Evolutionary conservation across 805 yeast species (phyloP), one percentile per base, ranked within the genome.

Genomic region (Blastobotrys mokoenaii): DNA sequence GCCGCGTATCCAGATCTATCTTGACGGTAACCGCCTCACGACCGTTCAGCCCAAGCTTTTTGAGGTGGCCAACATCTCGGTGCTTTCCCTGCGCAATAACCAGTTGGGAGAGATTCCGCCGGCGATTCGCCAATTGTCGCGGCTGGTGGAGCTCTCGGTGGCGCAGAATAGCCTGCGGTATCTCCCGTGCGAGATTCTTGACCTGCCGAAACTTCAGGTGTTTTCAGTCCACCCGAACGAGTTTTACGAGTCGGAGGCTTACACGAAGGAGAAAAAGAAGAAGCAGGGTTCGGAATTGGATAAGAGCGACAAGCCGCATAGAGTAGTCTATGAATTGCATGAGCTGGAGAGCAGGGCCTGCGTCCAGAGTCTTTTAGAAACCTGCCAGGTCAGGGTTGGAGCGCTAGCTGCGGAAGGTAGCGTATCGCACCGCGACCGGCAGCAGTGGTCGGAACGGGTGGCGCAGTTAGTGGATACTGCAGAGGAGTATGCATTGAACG

Each of bases 151-250:
- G 32, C 56, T 68, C 16, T 59, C 65, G 2, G 44, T 69, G 14
- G 63, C 65, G 17, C 61, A 62, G 25, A 68, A 68, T 50, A 41
- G 48, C 16, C 52, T 68, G 22, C 25, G 46, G 36, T 60, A 48
- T 20, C 49, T 68, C 34, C 72, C 72, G 3, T 46, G 57, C 6
- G 71, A 68, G 48, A 47, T 68, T 9, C 54, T 61, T 16, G 46
- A 39, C 3, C 51, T 68, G 34, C 50, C 49, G 6, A 32, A 48
- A 6, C 57, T 67, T 38, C 44, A 46, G 14, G 50, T 58, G 9
- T 47, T 68, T 25, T 54, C 66, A 3, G 52, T 63, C n/a, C 51
- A 57, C 33, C 70, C 71, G 8, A 68, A 68, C 40, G 64, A 64
- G 11, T 58, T 67, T 22, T 16, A 50, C 49, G 35, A 32, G 36